A percentile compares a stretch with the other conserved stretches of the same genome.
Conservation (phyloP, 345 rosid genomes). For the Aethionema arabicum region DNA sequence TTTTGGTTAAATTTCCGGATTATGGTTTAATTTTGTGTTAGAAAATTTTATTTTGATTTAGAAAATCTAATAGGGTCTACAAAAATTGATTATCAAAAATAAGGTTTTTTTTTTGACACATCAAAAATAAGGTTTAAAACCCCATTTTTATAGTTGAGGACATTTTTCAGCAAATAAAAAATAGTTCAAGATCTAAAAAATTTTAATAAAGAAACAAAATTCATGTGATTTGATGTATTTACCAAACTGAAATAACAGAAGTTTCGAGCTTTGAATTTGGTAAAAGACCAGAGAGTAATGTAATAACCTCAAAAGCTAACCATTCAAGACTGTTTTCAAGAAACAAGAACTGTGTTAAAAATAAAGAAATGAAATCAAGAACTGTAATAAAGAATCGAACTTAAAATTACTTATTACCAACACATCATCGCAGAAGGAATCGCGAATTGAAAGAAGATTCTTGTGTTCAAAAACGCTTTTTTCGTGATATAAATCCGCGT, state of each 20-base stretch:
- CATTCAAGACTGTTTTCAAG: slow-evolving; percentile 51
- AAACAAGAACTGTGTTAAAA: neutral
- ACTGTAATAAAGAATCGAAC: neutral
- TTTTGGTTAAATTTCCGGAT: too few species aligned
- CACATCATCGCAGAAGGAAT: slow-evolving; percentile 42
- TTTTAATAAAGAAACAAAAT: too few species aligned
- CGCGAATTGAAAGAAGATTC: slow-evolving; percentile 31
- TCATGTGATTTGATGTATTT: slow-evolving; percentile 15
- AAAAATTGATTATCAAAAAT: too few species aligned
- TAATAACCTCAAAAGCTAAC: slow-evolving; percentile 61
- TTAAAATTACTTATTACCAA: slow-evolving; percentile 24
- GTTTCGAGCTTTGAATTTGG: slow-evolving; percentile 60
- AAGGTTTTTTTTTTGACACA: too few species aligned
- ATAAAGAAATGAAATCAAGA: neutral
- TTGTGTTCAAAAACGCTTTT: slow-evolving; percentile 33
- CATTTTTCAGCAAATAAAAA: too few species aligned
- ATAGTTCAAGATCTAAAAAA: too few species aligned
- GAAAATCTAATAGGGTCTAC: too few species aligned
- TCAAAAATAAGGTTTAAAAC: too few species aligned
- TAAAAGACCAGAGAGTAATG: slow-evolving; percentile 57
- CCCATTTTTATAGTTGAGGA: too few species aligned
- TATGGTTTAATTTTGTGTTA: too few species aligned
- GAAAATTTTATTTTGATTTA: too few species aligned
- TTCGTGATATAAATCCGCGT: slow-evolving; percentile 23
- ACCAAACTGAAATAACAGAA: slow-evolving; percentile 61